These are phyloP conservation scores for Aspergillus steynii DNA, from an alignment of 495 filamentous ascomycete species.

Conservation along the genomic window DNA sequence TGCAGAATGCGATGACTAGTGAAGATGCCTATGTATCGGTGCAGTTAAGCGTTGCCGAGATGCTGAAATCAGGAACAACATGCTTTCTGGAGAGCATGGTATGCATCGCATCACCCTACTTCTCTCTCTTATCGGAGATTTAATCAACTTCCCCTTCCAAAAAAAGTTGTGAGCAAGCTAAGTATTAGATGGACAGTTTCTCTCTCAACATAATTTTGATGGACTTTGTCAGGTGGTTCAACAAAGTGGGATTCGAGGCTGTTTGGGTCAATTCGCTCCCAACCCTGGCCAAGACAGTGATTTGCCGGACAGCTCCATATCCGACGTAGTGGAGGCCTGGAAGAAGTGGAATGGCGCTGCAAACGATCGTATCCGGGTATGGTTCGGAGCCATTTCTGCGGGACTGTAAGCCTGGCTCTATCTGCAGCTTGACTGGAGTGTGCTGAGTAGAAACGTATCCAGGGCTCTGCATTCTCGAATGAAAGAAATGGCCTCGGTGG, in stretches of 20 bases:
- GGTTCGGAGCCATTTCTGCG: slow-evolving; percentile 53
- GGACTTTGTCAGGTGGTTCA: slow-evolving; percentile 46
- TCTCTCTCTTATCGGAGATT: neutral
- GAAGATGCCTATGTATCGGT: slow-evolving; percentile 51
- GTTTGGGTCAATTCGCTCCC: slow-evolving; percentile 46
- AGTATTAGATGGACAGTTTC: slow-evolving; percentile 27
- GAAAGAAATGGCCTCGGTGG: slow-evolving; percentile 17
- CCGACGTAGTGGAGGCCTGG: slow-evolving; percentile 44
- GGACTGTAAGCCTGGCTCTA: slow-evolving; percentile 38
- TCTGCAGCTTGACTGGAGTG: neutral
- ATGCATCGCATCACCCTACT: neutral
- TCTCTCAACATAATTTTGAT: slow-evolving; percentile 47
- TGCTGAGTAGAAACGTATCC: neutral
- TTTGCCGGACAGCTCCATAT: slow-evolving; percentile 43
- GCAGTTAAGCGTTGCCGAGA: slow-evolving; percentile 48
- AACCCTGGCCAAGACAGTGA: slow-evolving; percentile 45
- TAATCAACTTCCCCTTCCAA: neutral
- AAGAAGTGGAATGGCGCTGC: slow-evolving; percentile 50
- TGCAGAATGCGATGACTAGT: slow-evolving; percentile 45
- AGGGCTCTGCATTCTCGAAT: neutral
- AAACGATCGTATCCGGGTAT: slow-evolving; percentile 49
- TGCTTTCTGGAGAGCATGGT: slow-evolving; percentile 55
- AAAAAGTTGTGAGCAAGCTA: neutral
- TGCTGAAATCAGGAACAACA: slow-evolving; percentile 52
- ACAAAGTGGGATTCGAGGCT: slow-evolving; percentile 50